These are phyloP conservation scores for Xenosphaeropsis pyriputrescens DNA, from an alignment of 2,329 filamentous ascomycete genomes.

Conservation along the genomic window DNA sequence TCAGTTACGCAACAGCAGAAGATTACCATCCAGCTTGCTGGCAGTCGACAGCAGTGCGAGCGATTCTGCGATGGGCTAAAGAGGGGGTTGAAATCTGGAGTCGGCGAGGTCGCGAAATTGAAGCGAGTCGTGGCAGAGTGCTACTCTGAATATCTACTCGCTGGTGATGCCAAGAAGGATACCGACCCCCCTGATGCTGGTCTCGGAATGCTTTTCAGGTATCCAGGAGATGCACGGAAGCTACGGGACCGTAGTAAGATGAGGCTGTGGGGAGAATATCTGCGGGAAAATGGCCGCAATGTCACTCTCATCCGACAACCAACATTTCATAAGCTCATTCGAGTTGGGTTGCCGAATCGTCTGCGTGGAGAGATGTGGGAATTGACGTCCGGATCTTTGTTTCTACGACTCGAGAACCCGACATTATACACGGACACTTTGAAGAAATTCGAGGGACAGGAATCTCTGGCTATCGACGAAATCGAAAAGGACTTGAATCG, in stretches of 20 bases:
- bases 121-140: conserved; percentile 69
- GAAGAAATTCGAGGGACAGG: conserved; percentile 65
- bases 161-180: conserved; percentile 45
- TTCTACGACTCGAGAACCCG: conserved; percentile 74
- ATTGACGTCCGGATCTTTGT: conserved; percentile 80
- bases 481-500: conserved; percentile 98
- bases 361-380: conserved; percentile 94
- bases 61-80: conserved; percentile 94
- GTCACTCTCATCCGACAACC: conserved; percentile 85
- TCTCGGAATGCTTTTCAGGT: conserved; percentile 81
- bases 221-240: conserved; percentile 90
- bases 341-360: conserved; percentile 86
- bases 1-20: conserved; percentile 50
- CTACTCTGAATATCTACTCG: conserved; percentile 77
- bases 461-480: conserved; percentile 93
- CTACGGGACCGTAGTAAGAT: conserved; percentile 93
- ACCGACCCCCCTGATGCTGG: conserved; percentile 75
- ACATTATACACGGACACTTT: conserved; percentile 75
- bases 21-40: conserved; percentile 82
- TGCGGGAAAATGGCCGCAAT: conserved; percentile 89
- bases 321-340: conserved; percentile 93
- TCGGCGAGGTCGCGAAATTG: conserved; percentile 77
- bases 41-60: conserved; percentile 79
- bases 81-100: conserved; percentile 70
- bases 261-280: conserved; percentile 91